Base-by-base conservation (phyloP, 768 basidiomycete species). In the Amanita pseudoporphyria region DNA sequence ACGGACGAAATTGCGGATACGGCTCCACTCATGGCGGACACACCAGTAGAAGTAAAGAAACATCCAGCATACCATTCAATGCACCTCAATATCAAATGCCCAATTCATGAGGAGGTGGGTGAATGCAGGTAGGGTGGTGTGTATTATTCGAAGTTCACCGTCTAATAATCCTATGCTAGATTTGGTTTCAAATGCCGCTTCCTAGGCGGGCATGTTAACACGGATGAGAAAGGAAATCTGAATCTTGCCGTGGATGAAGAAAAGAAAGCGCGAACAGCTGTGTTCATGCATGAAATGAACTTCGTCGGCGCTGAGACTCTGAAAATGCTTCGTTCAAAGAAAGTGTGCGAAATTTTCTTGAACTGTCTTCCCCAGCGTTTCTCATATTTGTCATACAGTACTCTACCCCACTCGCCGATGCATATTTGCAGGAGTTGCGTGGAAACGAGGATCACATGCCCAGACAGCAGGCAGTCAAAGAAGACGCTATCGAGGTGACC, bases 121-220 rank as follows among this genome's bases (percentile, higher is more conserved):
- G 77, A 81, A 55, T 96, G 92, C 67, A 77, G 78, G 71, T 74
- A 52, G 24, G 65, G 57, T 5, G 19, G 18, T 14, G 14, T 12
- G 26, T 14, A 33, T 13, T 16, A 9, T 49, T 6, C 37, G 9
- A 26, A 16, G 10, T n/a, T 16, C 4, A 6, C 31, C 26, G n/a
- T 33, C 35, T 12, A 24, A 16, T 22, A 6, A n/a, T n/a, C n/a
- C 19, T 16, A n/a, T 50, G 18, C 42, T 50, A 77, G 73, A 46
- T 80, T 78, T 57, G 96, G 93, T 9, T 82, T 87, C 64, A 90
- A 92, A 63, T 99, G 96, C 62, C 81, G 96, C 2, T 96, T 87
- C 65, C 75, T 96, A 5, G 84, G 85, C 10, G 82, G 78, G 3
- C 95, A 99, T 63, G 67, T 84, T 9, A 65, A 60, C 14, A 65